phyloP scores from a whole-genome alignment of 768 basidiomycete species.

The Mrakia blollopis region DNA sequence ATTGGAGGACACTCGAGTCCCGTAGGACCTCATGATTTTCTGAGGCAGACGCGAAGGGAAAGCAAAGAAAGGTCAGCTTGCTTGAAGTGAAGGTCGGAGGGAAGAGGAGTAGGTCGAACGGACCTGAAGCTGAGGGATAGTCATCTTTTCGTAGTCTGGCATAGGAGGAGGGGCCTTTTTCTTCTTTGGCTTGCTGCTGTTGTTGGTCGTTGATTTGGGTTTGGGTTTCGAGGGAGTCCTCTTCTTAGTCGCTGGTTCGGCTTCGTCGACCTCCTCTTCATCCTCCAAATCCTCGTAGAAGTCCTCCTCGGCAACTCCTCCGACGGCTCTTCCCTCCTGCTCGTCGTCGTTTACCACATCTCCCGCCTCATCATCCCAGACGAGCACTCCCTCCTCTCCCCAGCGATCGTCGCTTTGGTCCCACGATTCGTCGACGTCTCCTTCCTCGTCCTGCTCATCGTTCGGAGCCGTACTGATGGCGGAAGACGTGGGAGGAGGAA shows the following conservation, averaged over 20 bases:
- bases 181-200: neutral
- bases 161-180: neutral
- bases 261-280: neutral
- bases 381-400: neutral
- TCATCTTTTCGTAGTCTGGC: conserved; percentile 21
- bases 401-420: conserved; percentile 7
- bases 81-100: neutral
- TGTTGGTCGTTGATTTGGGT: neutral
- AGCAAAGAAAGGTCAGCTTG: neutral
- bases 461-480: neutral
- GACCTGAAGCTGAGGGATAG: conserved; percentile 2
- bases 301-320: neutral
- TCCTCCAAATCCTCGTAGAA: neutral
- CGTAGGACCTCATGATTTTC: conserved; percentile 9
- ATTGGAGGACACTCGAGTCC: neutral
- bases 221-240: neutral
- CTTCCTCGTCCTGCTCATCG: neutral
- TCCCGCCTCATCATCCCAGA: neutral
- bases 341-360: neutral
- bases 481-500: neutral
- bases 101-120: neutral
- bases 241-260: neutral
- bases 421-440: neutral
- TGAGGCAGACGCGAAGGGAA: neutral
- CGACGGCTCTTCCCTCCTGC: neutral